These are phyloP conservation scores for Aspergillus incahuasiensis DNA, from an alignment of 495 filamentous ascomycete genomes.

Conservation along the genomic window DNA sequence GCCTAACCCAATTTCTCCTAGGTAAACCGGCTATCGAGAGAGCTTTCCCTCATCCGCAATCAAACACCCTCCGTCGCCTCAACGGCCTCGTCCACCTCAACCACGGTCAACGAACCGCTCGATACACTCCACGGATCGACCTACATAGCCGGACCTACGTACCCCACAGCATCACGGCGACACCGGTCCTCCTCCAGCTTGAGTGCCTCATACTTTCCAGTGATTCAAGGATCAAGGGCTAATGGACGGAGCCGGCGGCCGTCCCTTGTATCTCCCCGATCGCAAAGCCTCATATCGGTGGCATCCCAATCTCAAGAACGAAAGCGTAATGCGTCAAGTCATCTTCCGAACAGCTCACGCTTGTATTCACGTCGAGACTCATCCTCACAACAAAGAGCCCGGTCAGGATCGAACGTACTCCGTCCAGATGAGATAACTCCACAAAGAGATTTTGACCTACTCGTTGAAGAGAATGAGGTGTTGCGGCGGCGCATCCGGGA, in stretches of 20 bases:
- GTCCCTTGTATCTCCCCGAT: constrained; percentile 42
- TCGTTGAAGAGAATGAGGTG: constrained; percentile 76
- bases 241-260: constrained; percentile 39
- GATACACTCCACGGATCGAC: constrained; percentile 44
- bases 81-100: constrained; percentile 70
- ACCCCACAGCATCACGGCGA: constrained; percentile 55
- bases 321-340: constrained; percentile 22
- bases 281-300: constrained; percentile 33
- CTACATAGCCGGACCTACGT: constrained; percentile 44
- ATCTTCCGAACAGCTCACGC: constrained; percentile 20
- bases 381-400: constrained; percentile 26
- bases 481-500: constrained; percentile 70
- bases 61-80: constrained; percentile 79
- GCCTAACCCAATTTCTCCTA: constrained; percentile 23
- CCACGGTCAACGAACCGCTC: constrained; percentile 51
- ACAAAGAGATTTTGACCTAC: constrained; percentile 64
- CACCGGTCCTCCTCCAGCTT: constrained; percentile 63
- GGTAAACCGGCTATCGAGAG: constrained; percentile 89
- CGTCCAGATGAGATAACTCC: constrained; percentile 67
- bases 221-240: constrained; percentile 40
- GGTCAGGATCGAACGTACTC: constrained; percentile 14
- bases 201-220: constrained; percentile 46
- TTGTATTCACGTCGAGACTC: constrained; percentile 32
- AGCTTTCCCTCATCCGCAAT: constrained; percentile 73
- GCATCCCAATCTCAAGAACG: constrained; percentile 22